Base-by-base conservation (phyloP, 2,329 filamentous ascomycete genomes). In the Lasiodiplodia sp. region DNA sequence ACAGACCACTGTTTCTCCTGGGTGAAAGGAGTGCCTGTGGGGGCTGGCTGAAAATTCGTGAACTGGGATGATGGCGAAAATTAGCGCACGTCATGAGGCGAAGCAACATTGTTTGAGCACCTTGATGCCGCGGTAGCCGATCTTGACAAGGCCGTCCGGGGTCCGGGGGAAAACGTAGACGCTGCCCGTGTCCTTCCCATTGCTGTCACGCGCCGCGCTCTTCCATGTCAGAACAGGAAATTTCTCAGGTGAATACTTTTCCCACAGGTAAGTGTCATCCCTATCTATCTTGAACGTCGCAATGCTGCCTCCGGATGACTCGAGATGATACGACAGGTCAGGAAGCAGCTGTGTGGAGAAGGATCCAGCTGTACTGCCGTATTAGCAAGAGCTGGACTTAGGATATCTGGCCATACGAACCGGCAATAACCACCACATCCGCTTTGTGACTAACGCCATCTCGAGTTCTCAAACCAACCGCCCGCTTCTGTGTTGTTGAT, bases 101-200 rank as follows among this genome's bases (percentile, higher is more conserved):
- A 10, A 38, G n/a, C 31, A 38, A 18, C 11, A 7, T 10, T 5
- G 8, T 34, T 7, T 23, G n/a, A 12, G 16, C 21, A 58, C 56
- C 56, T 58, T 58, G 31, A 58, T 58, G 23, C 56, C 56, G 12
- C 56, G 56, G 21, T 58, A 58, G 11, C 37, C 56, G 14, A 58
- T 58, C 37, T 58, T 58, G 2, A 58, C n/a, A 18, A 58, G 37
- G 21, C 56, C 56, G 4, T 58, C 56, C 14, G 37, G 7, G 56
- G 56, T 58, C 18, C 56, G 34, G 0, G 56, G 56, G 14, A 58
- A 58, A 23, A 23, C 56, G 34, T 58, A 58, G 21, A 58, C 56
- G 16, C 56, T 58, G 5, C 56, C 56, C 4, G 56, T 58, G 11
- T 58, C 56, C 14, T 58, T 44, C 2, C 56, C 56, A 18, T 25